Conservation (phyloP, 2,329 filamentous ascomycete species). For the Stemphylium beticola region DNA sequence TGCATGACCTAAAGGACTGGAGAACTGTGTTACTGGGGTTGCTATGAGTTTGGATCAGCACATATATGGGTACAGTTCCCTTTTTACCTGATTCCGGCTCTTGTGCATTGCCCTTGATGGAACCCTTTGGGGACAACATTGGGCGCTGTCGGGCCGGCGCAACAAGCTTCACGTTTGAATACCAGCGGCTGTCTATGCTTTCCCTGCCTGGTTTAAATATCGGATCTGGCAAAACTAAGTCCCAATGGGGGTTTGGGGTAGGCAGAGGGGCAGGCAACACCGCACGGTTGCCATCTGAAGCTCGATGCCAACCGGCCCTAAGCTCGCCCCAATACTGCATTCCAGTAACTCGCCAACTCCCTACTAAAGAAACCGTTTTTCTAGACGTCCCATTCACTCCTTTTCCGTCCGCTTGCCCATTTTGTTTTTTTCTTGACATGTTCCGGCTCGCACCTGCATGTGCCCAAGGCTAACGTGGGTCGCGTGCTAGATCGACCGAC, state of each 20-base stretch:
- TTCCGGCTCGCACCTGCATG: slow-evolving; percentile 23
- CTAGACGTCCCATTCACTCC: slow-evolving; percentile 3
- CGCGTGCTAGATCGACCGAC: slow-evolving; percentile 51
- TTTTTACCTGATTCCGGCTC: slow-evolving; percentile 24
- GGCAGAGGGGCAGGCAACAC: slow-evolving; percentile 47
- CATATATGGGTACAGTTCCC: slow-evolving; percentile 49
- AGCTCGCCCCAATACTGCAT: slow-evolving; percentile 28
- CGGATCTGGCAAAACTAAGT: slow-evolving; percentile 22
- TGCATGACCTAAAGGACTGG: slow-evolving; percentile 41
- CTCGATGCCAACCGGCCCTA: slow-evolving; percentile 32
- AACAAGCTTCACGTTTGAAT: slow-evolving; percentile 17
- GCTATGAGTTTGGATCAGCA: slow-evolving; percentile 52
- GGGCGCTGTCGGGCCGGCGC: slow-evolving; percentile 18
- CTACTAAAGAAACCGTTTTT: slow-evolving; percentile 10
- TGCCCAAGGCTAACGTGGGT: slow-evolving; percentile 44
- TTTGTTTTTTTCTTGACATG: slow-evolving; percentile 1
- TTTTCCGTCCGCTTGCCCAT: slow-evolving; percentile 16
- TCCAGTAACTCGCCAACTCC: slow-evolving; percentile 21
- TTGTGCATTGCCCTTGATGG: slow-evolving; percentile 18
- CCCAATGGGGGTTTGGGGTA: slow-evolving; percentile 32
- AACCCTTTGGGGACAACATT: slow-evolving; percentile 11
- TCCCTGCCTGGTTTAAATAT: slow-evolving; percentile 31
- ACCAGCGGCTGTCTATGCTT: slow-evolving; percentile 20
- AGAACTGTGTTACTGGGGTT: slow-evolving; percentile 37
- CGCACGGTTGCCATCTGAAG: slow-evolving; percentile 40